Base-by-base conservation (phyloP, 2,329 filamentous ascomycete species). In the Cladophialophora yegresii region DNA sequence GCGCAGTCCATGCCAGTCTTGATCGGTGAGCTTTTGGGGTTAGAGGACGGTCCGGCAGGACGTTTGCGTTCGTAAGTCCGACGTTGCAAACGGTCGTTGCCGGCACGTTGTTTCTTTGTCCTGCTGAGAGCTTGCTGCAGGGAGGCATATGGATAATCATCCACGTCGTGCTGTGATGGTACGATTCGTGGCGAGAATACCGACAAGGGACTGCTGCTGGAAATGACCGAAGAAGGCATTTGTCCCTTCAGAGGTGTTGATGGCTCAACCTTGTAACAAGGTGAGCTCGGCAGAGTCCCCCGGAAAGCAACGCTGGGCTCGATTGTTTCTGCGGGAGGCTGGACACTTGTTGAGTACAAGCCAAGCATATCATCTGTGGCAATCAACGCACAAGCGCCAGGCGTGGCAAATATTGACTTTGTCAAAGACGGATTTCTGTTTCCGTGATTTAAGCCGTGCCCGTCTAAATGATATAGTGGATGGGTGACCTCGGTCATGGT, bases 301-400 rank as follows among this genome's bases (percentile, higher is more conserved):
- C 68, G 70, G 54, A 71, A 71, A 28, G 70, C 67, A 10, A 65
- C 64, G 16, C 66, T 71, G 45, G 71, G 71, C 30, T 65, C 67
- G 6, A 71, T 63, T 8, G 71, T 72, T 57, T 71, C 62, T 60
- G 66, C 60, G 13, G 66, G 67, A 23, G 67, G 58, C 13, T 62
- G 55, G 20, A 65, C 13, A 20, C 50, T 36, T 28, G 45, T 16
- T n/a, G 56, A 45, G 22, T 26, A 55, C 66, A 64, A 62, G 13
- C 56, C 58, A 33, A 70, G 28, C 54, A 65, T 32, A 23, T 65
- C 56, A 20, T 61, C 56, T n/a, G 36, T 47, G 12, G 56, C 54
- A 20, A 63, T 61, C 47, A 59, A 36, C 16, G 28, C 45, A 28
- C 57, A 26, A 16, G 40, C 9, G 4, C 20, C 32, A 26, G 60